Base-by-base conservation (phyloP, 106 monocot species). In the Gastrodia elata region DNA sequence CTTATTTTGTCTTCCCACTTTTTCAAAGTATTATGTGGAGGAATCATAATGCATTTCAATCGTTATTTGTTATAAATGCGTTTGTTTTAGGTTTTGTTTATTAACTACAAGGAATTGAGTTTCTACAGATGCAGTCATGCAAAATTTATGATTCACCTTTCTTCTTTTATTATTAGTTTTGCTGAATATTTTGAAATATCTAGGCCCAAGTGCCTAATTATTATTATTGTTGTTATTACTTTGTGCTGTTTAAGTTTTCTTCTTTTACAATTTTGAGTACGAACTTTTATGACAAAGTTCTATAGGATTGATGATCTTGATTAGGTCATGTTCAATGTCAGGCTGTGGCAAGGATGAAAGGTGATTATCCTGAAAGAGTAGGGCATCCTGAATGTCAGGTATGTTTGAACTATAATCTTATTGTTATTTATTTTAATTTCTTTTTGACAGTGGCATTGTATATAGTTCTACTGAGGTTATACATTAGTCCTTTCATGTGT, bases 371-470 rank as follows among this genome's bases (percentile, higher is more conserved):
- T 73, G 89, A 89, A 77, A 80, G 89, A 68, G 18, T 83, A 41
- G 89, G 89, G 43, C 89, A 86, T 67, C 83, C 89, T 8, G 89
- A 86, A 67, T 89, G 89, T 33, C 81, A 89, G 79, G 89, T 89
- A 79, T 42, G 11, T 5, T 37, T 8, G 8, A 7, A 36, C 65
- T 30, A 59, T 59, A 1, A 32, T 22, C 40, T 71, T 77, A 22
- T 26, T 49, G 58, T 77, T 28, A 28, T 36, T 67, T 67, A 18
- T 37, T 28, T 26, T 61, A 5, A 32, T 32, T 34, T 67, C 3
- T 67, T 7, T 64, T 38, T 35, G 18, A 38, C n/a, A 37, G 18
- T 15, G 16, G 56, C 56, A 57, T 57, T 57, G 56, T 22, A 20
- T n/a, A n/a, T n/a, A n/a, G n/a, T n/a, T n/a, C n/a, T 16, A 57